Evolutionary conservation across 805 yeast genomes (phyloP).

Genomic region (Saturnispora halmiae): DNA sequence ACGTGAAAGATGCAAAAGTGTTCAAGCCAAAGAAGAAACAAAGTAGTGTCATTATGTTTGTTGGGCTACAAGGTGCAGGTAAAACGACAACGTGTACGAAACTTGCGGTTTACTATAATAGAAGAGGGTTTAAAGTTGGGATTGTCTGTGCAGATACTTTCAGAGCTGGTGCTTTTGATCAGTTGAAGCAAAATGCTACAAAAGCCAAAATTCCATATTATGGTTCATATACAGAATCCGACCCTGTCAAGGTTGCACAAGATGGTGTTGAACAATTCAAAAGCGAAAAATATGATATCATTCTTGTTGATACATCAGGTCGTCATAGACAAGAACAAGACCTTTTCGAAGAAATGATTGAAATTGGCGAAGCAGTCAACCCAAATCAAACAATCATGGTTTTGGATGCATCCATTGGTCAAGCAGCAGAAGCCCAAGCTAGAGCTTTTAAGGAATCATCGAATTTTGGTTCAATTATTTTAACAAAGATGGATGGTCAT

Average conservation of each 20-base stretch:
- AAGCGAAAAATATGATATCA: constrained; percentile 83
- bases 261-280: constrained; percentile 91
- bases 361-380: constrained; percentile 74
- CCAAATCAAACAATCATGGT: constrained; percentile 99
- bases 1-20: constrained; percentile 37
- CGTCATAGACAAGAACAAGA: constrained; percentile 93
- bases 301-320: constrained; percentile 96
- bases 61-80: constrained; percentile 98
- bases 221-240: constrained; percentile 92
- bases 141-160: constrained; percentile 98
- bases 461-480: constrained; percentile 87
- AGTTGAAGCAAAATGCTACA: constrained; percentile 93
- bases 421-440: constrained; percentile 94
- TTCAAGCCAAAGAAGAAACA: constrained; percentile 83
- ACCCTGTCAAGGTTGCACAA: constrained; percentile 84
- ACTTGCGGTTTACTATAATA: constrained; percentile 86
- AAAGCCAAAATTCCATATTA: constrained; percentile 89
- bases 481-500: constrained; percentile 97
- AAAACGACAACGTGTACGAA: constrained; percentile 97
- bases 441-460: constrained; percentile 88
- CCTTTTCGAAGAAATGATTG: constrained; percentile 88
- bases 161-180: constrained; percentile 99
- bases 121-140: constrained; percentile 91
- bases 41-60: constrained; percentile 85
- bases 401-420: constrained; percentile 94